A percentile compares a stretch with the other conserved stretches of the same genome.
These are phyloP conservation scores for Nothophaeocryptopus gaeumannii DNA, from an alignment of 2,329 filamentous ascomycete species.

Conservation along the genomic window DNA sequence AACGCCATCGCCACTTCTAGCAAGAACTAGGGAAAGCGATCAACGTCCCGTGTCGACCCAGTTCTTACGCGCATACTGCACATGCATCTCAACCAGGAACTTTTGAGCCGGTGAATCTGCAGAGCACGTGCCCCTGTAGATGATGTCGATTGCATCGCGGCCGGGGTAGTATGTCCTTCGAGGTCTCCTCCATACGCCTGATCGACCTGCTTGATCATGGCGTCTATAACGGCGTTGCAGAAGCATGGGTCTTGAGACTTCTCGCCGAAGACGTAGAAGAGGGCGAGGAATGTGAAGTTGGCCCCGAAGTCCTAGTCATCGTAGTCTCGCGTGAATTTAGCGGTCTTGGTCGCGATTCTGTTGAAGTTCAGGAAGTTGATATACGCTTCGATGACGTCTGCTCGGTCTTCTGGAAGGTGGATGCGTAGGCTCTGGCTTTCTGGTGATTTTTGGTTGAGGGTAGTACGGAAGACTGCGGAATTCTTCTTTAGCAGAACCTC, in stretches of 20 bases:
- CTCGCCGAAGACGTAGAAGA: constrained; percentile 9
- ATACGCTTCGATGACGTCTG: background rate
- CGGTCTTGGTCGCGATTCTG: background rate
- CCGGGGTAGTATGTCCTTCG: background rate
- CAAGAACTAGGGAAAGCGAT: too few relatives aligned
- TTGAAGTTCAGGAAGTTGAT: background rate
- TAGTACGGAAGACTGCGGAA: constrained; percentile 1
- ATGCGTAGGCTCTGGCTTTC: constrained; percentile 1
- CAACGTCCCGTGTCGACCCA: too few relatives aligned
- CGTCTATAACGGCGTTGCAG: background rate
- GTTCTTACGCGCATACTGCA: too few relatives aligned
- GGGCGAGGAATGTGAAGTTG: background rate
- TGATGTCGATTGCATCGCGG: background rate
- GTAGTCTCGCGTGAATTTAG: background rate
- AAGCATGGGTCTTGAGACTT: constrained; percentile 1
- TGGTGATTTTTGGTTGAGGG: background rate
- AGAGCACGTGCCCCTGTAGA: background rate
- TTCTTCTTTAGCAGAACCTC: constrained; percentile 1
- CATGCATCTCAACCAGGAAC: too few relatives aligned
- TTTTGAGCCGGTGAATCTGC: too few relatives aligned
- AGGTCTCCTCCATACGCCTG: too few relatives aligned
- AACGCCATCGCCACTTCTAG: too few relatives aligned
- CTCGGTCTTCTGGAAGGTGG: constrained; percentile 3
- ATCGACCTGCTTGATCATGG: background rate
- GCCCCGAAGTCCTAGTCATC: background rate